These are phyloP conservation scores for Stagonosporopsis tanaceti DNA, from an alignment of 2,329 filamentous ascomycete species.

Conservation along the genomic window DNA sequence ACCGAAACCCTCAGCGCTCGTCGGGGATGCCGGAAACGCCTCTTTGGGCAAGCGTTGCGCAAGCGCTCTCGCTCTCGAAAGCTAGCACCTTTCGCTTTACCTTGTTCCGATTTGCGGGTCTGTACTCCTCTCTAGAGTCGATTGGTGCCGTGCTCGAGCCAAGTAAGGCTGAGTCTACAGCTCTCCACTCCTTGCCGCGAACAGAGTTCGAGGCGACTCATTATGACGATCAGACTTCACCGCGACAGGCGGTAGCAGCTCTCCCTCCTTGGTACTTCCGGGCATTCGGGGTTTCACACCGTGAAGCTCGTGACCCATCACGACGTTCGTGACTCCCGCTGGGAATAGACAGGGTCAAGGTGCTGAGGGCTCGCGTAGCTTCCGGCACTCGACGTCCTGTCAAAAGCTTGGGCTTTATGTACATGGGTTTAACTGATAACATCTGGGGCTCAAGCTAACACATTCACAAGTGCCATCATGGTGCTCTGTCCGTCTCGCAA, in stretches of 20 bases:
- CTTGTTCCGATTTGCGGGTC: conserved; percentile 17
- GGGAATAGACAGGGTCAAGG: background rate
- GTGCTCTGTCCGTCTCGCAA: background rate
- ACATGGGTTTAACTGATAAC: conserved; percentile 6
- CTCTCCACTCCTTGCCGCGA: conserved; percentile 10
- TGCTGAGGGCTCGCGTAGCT: conserved; percentile 10
- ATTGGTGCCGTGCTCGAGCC: conserved; percentile 13
- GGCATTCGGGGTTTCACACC: background rate
- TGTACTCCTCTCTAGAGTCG: conserved; percentile 11
- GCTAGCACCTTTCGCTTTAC: conserved; percentile 19
- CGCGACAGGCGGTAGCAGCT: conserved; percentile 1
- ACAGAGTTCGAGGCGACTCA: background rate
- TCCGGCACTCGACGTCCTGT: conserved; percentile 15
- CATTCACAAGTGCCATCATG: background rate
- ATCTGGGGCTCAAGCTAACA: background rate
- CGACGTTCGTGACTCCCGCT: background rate
- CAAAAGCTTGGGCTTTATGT: conserved; percentile 4
- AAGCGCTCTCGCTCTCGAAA: conserved; percentile 4
- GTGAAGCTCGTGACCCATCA: background rate
- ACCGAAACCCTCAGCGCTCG: conserved; percentile 14
- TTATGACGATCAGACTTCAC: conserved; percentile 2
- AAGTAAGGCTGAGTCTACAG: conserved; percentile 18
- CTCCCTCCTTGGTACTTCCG: background rate
- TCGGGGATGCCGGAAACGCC: conserved; percentile 18
- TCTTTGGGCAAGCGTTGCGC: conserved; percentile 26